Evolutionary conservation across 441 rosid genomes (phyloP).

Genomic region (Viola pubescens): DNA sequence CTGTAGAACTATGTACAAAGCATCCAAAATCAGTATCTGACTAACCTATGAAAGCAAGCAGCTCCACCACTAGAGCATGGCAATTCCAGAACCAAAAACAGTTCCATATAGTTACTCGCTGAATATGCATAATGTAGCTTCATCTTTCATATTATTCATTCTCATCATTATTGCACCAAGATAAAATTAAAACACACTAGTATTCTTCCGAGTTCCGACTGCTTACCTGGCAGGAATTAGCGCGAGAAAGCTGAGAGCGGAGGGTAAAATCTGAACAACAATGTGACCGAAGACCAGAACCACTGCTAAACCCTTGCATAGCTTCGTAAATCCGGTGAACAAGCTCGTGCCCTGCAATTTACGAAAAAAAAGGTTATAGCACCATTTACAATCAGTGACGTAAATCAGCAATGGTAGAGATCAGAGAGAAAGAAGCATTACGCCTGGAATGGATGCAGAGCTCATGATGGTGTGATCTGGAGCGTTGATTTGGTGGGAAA

Average conservation of each 20-base stretch:
- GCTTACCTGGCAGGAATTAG: conserved; percentile 83
- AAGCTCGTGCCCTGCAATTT: conserved; percentile 45
- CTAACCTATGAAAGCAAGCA: too few species aligned
- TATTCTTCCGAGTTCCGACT: neutral
- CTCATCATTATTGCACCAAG: too few species aligned
- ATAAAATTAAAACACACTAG: too few species aligned
- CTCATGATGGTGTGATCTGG: conserved; percentile 38
- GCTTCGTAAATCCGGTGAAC: conserved; percentile 72
- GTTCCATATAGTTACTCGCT: too few species aligned
- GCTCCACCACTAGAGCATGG: too few species aligned
- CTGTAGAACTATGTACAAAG: too few species aligned
- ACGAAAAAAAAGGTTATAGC: conserved; percentile 1
- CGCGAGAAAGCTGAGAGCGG: conserved; percentile 62
- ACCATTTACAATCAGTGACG: conserved; percentile 28
- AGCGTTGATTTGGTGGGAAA: conserved; percentile 4
- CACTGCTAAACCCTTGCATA: conserved; percentile 82
- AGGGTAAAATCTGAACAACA: conserved; percentile 71
- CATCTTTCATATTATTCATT: too few species aligned
- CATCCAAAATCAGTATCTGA: too few species aligned
- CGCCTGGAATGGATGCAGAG: conserved; percentile 41
- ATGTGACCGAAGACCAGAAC: conserved; percentile 67
- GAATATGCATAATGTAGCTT: too few species aligned
- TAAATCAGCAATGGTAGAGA: neutral
- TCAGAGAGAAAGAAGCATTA: conserved; percentile 10
- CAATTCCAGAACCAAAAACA: too few species aligned